Base-by-base conservation (phyloP, 2,329 filamentous ascomycete species). In the Xylogone sp. region DNA sequence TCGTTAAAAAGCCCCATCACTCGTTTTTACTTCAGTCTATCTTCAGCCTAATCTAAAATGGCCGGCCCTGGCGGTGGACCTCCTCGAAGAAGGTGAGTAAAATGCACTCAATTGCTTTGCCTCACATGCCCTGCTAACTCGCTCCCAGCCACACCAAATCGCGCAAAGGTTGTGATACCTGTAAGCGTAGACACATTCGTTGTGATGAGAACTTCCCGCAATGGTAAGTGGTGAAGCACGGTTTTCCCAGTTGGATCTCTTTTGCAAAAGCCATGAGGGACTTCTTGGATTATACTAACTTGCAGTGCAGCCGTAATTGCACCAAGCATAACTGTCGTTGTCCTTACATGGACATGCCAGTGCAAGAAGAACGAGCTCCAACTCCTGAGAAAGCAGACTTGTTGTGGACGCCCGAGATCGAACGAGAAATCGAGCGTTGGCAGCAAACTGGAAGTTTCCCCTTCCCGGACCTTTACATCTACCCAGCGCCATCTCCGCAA, bases 241-340 rank as follows among this genome's bases (percentile, higher is more conserved):
- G 31, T 42, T n/a, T 46, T 43, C 51, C 48, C 50, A 50, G 51
- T 45, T 46, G 42, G 16, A 44, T 19, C 20, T 43, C 19, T 45
- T 47, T 43, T 34, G 29, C 21, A 42, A 12, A 16, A 16, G 34
- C 12, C 4, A 39, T 39, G 12, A 7, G 10, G 34, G 4, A 16
- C n/a, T 7, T 16, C n/a, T 39, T 13, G 34, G 20, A 27, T 42
- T 16, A 51, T 52, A 50, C 60, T 70, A 54, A 68, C 56, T 16
- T 50, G 31, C 50, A 43, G 21, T 43, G 29, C 65, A 96, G 92
- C 75, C 90, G 90, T 65, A 99, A 99, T 73, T 99, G 94, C 74
- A 97, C 93, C 56, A 99, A 97, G 75, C 94, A 99, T 75, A 96
- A 97, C 75, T 94, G 95, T 64, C 88, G 92, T 65, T 99, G 94